Percentiles rank a stretch among this genome's conserved stretches.
These are phyloP conservation scores for Salisapilia sapeloensis DNA, from an alignment of 352 stramenopile species.

Conservation along the genomic window DNA sequence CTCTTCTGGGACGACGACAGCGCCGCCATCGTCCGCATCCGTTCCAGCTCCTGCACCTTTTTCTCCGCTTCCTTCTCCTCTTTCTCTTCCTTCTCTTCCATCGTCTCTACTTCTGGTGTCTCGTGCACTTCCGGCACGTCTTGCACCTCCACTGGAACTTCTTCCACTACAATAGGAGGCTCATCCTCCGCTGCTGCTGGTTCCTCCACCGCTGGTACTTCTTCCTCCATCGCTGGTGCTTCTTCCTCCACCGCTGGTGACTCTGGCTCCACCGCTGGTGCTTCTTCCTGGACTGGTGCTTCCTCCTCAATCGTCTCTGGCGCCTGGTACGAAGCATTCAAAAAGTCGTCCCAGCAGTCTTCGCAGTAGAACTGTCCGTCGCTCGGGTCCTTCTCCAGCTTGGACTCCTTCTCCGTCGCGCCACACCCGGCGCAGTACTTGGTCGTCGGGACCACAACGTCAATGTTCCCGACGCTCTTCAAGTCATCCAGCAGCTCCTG, in stretches of 20 bases:
- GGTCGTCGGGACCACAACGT: slow-evolving; percentile 44
- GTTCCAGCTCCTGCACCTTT: slow-evolving; percentile 66
- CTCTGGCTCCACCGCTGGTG: background rate
- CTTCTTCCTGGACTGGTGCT: slow-evolving; percentile 2
- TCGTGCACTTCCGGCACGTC: slow-evolving; percentile 11
- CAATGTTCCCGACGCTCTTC: slow-evolving; percentile 65
- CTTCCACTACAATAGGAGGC: slow-evolving; percentile 4
- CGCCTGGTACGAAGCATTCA: slow-evolving; percentile 28
- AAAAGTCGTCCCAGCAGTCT: slow-evolving; percentile 78
- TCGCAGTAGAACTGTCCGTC: slow-evolving; percentile 79
- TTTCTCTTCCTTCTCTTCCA: slow-evolving; percentile 41
- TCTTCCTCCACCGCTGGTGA: slow-evolving; percentile 6
- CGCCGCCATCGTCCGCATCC: slow-evolving; percentile 45
- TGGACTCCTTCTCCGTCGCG: slow-evolving; percentile 51
- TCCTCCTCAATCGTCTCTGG: no score
- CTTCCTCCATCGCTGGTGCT: slow-evolving; percentile 2
- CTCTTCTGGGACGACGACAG: no score
- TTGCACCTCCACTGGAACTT: slow-evolving; percentile 7
- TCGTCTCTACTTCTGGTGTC: slow-evolving; percentile 14
- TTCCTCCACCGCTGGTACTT: slow-evolving; percentile 1
- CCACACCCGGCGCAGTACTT: slow-evolving; percentile 75
- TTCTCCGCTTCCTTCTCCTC: slow-evolving; percentile 67
- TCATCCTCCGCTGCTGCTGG: slow-evolving; percentile 5
- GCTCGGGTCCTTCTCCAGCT: slow-evolving; percentile 64
- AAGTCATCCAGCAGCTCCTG: slow-evolving; percentile 60